phyloP scores from a whole-genome alignment of 768 basidiomycete genomes.

The Termitomyces sp. region DNA sequence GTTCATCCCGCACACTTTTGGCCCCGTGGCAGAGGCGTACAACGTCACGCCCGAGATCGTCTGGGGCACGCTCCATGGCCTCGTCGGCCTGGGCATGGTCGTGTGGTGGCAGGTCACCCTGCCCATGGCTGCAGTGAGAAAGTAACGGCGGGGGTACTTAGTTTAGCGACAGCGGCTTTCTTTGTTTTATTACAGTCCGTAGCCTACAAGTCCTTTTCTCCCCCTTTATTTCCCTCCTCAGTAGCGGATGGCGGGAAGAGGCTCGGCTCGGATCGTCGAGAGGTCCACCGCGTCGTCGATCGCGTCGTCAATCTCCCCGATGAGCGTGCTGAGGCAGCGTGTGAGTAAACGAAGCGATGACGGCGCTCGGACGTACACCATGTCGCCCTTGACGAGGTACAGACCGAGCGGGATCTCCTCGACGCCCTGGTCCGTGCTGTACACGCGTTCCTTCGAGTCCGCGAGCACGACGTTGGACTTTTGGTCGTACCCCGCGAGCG shows the following conservation, averaged over 20 bases:
- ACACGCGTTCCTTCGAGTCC: slow-evolving; percentile 90
- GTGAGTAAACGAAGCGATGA: neutral
- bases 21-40: slow-evolving; percentile 53
- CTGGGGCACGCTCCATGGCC: slow-evolving; percentile 73
- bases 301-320: slow-evolving; percentile 82
- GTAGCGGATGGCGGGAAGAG: slow-evolving; percentile 77
- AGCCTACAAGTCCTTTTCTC: no score
- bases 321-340: no score
- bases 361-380: slow-evolving; percentile 94
- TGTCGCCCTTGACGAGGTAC: slow-evolving; percentile 97
- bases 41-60: slow-evolving; percentile 65
- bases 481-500: slow-evolving; percentile 89
- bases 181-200: neutral
- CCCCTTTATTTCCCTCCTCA: slow-evolving; percentile 31
- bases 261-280: slow-evolving; percentile 78
- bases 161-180: no score
- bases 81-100: slow-evolving; percentile 61
- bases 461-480: slow-evolving; percentile 95
- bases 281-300: slow-evolving; percentile 74
- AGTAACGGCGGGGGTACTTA: no score
- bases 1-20: slow-evolving; percentile 73
- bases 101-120: slow-evolving; percentile 82
- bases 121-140: no score
- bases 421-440: slow-evolving; percentile 84
- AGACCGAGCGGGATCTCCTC: slow-evolving; percentile 93